Evolutionary conservation across 2,329 filamentous ascomycete genomes (phyloP), one percentile per base, ranked within the genome.

Genomic region (Plectosphaerella sp.): DNA sequence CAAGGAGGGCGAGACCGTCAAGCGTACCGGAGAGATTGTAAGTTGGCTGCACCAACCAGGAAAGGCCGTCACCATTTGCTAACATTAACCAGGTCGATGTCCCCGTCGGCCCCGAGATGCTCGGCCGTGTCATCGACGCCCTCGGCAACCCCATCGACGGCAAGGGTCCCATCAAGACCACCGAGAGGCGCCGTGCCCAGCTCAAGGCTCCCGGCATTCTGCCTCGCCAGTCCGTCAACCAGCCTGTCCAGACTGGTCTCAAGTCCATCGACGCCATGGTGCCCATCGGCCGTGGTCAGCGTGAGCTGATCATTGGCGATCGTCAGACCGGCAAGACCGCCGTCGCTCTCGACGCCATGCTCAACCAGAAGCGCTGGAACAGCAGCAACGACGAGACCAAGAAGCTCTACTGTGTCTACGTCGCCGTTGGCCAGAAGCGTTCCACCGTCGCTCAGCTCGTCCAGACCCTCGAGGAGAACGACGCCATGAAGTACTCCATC

Each of bases 331-430:
- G 94, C 78, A 99, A 99, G 89, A 99, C 94, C 72, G 94, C 94
- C 68, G 93, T 99, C 72, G 93, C 88, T 69, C 90, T 99, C 58
- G 94, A 99, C 74, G 86, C 93, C 75, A 97, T 99, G 66, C 87
- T 99, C 59, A 99, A 99, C 88, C 94, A 99, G 84, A 95, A 94
- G 86, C 85, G 93, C 71, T 97, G 93, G 93, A 99, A 99, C 86
- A 80, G 76, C 72, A 68, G 76, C 71, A 81, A 71, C 75, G 92
- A 97, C 72, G 94, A 99, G 86, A 78, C 75, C 72, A 93, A 97
- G 88, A 99, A 99, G 87, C 91, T 99, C 54, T 99, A 96, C 89
- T 97, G 93, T 74, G 82, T 99, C 78, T 99, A 99, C 86, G 94
- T 97, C 68, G 94, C 94, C 70, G 87, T 99, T 66, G 94, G 94